Base-by-base conservation (phyloP, 2,329 filamentous ascomycete genomes). In the Cordyceps javanica region DNA sequence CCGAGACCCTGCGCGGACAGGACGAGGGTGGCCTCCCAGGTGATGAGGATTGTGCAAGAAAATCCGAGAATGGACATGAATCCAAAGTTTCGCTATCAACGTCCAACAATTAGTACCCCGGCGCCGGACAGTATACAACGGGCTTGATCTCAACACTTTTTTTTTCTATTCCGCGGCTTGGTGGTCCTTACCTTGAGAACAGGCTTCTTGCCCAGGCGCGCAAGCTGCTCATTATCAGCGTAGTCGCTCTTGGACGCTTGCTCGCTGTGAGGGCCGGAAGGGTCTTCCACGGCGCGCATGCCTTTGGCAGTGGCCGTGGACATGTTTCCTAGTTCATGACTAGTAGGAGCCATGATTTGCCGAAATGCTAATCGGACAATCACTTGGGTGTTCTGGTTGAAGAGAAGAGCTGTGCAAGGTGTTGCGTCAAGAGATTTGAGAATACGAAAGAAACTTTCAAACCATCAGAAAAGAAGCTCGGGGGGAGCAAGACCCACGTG, bases 21-120 rank as follows among this genome's bases (percentile, higher is more conserved):
- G 5, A 64, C 64, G 3, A 69, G 69, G 51, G 60, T 63, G n/a
- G 26, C 13, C 63, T 81, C 78, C 78, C 78, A 81, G 0, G 78
- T 78, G 46, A 73, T 73, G 65, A 77, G 72, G 38, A 77, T 67
- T 30, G 77, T 75, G 57, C 73, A 74, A 2, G 74, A 72, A 60
- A 79, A 79, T 8, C 75, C 75, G 32, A 79, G 68, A 32, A 76
- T 77, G 5, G 73, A 73, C 44, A 75, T 62, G 60, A 75, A 74
- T 10, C 72, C 70, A 60, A 78, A 79, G 62, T 74, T 75, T 54
- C 75, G 64, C 68, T 74, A 38, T 13, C n/a, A n/a, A n/a, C n/a
- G n/a, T n/a, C n/a, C n/a, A n/a, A n/a, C n/a, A n/a, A n/a, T n/a
- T n/a, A n/a, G n/a, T n/a, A n/a, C n/a, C n/a, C n/a, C n/a, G n/a